phyloP scores from a whole-genome alignment of 1,284 basidiomycete genomes.

The Apiotrichum veenhuisii region DNA sequence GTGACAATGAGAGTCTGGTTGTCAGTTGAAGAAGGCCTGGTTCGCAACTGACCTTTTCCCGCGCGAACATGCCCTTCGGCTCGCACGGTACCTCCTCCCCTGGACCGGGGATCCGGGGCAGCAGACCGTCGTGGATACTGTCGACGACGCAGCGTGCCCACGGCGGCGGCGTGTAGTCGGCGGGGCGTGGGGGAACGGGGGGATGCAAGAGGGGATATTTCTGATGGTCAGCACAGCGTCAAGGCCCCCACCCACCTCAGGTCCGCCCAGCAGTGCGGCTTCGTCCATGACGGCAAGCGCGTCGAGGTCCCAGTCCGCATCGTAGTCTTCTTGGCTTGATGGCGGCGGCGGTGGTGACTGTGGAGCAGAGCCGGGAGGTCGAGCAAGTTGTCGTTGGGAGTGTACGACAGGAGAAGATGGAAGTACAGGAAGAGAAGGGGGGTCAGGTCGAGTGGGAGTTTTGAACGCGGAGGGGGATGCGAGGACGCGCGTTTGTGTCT shows the following conservation, averaged over 20 bases:
- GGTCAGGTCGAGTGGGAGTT: too few relatives aligned
- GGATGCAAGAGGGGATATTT: constrained; percentile 38
- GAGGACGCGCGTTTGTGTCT: not conserved
- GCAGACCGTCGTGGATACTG: constrained; percentile 27
- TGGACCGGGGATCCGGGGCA: not conserved
- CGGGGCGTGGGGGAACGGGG: constrained; percentile 26
- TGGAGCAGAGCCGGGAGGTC: not conserved
- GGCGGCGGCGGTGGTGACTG: not conserved
- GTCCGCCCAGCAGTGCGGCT: constrained; percentile 16
- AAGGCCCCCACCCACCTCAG: constrained; percentile 12
- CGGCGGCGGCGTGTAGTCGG: constrained; percentile 31
- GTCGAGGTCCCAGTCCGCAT: constrained; percentile 37
- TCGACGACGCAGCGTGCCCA: constrained; percentile 37
- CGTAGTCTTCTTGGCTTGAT: constrained; percentile 22
- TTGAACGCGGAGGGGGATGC: not conserved
- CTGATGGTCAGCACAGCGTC: constrained; percentile 20
- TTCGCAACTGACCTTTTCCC: constrained; percentile 25
- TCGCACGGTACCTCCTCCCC: constrained; percentile 2
- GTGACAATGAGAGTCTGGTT: constrained; percentile 32
- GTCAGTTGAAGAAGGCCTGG: not conserved
- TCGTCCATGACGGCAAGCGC: constrained; percentile 35
- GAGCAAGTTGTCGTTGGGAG: too few relatives aligned
- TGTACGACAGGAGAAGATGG: not conserved
- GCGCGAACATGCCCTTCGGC: constrained; percentile 11
- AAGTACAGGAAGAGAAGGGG: too few relatives aligned